Conservation (phyloP, 1,284 basidiomycete species). For the Irpex lacteus region DNA sequence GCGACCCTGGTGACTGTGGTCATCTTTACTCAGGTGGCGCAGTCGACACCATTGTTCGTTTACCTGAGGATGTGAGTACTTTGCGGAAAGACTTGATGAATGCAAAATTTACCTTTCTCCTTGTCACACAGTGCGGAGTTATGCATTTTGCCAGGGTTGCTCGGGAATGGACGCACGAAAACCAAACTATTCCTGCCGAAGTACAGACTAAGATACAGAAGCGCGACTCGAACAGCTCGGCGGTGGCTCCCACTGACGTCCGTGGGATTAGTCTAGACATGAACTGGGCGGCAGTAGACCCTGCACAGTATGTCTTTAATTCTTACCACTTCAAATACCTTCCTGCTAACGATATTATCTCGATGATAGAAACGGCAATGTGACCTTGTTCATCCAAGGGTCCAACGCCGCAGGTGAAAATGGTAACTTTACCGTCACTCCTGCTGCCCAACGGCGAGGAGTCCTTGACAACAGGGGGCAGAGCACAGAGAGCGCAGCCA, state of each 20-base stretch:
- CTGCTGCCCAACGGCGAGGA: conserved; percentile 12
- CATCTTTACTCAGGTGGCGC: conserved; percentile 45
- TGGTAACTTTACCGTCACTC: conserved; percentile 30
- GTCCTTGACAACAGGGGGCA: neutral
- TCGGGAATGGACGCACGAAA: conserved; percentile 34
- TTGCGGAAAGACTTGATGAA: conserved; percentile 17
- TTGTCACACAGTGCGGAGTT: conserved; percentile 38
- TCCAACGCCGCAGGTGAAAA: conserved; percentile 38
- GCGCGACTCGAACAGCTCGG: conserved; percentile 24
- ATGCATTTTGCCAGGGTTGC: conserved; percentile 52
- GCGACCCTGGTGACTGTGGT: conserved; percentile 35
- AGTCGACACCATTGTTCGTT: conserved; percentile 47
- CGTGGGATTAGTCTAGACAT: conserved; percentile 42
- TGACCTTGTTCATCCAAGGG: conserved; percentile 39
- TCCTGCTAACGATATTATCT: neutral
- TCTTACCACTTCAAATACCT: neutral
- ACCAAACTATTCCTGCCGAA: conserved; percentile 39
- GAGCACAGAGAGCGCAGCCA: no score
- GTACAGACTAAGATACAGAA: conserved; percentile 31
- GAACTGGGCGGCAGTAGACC: conserved; percentile 36
- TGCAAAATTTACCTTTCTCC: neutral
- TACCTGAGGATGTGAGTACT: conserved; percentile 41
- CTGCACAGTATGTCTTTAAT: conserved; percentile 22
- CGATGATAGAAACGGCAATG: conserved; percentile 27
- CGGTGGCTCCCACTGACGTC: conserved; percentile 31